Conservation (phyloP, 2,329 filamentous ascomycete genomes). For the Diplodia seriata region DNA sequence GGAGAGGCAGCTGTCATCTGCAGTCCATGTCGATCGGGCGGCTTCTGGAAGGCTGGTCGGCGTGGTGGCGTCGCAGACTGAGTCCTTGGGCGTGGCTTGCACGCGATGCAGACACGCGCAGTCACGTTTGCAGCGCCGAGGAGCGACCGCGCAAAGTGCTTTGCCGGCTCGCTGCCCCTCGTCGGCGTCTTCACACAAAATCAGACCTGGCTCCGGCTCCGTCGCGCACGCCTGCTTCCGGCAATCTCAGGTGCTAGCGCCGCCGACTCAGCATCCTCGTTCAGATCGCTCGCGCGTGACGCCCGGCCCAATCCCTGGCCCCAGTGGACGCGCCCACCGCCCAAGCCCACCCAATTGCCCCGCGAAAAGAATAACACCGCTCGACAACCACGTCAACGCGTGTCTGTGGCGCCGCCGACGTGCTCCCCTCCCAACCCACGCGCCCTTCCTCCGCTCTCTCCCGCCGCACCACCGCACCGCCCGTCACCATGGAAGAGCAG, state of each 20-base stretch:
- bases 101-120: slow-evolving; percentile 1
- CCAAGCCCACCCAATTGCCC: slow-evolving; percentile 9
- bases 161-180: neutral
- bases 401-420: slow-evolving; percentile 35
- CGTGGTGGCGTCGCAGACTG: neutral
- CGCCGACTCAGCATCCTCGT: slow-evolving; percentile 27
- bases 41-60: neutral
- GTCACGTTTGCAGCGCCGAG: slow-evolving; percentile 15
- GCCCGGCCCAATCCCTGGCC: slow-evolving; percentile 21
- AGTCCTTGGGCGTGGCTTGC: neutral
- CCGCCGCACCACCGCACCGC: neutral
- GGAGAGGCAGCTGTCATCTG: slow-evolving; percentile 8
- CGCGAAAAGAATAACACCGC: slow-evolving; percentile 26
- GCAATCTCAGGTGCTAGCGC: neutral
- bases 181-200: slow-evolving; percentile 8
- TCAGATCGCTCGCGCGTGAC: slow-evolving; percentile 25
- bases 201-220: neutral
- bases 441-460: neutral
- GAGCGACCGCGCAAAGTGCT: neutral
- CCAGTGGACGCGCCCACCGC: neutral
- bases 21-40: slow-evolving; percentile 24
- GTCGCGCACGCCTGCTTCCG: neutral
- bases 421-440: slow-evolving; percentile 6
- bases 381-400: slow-evolving; percentile 26
- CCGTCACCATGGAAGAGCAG: slow-evolving; percentile 79